A percentile compares a stretch with the other conserved stretches of the same genome.
phyloP scores from a whole-genome alignment of 2,329 filamentous ascomycete species.

The Tolypocladium amazonense region DNA sequence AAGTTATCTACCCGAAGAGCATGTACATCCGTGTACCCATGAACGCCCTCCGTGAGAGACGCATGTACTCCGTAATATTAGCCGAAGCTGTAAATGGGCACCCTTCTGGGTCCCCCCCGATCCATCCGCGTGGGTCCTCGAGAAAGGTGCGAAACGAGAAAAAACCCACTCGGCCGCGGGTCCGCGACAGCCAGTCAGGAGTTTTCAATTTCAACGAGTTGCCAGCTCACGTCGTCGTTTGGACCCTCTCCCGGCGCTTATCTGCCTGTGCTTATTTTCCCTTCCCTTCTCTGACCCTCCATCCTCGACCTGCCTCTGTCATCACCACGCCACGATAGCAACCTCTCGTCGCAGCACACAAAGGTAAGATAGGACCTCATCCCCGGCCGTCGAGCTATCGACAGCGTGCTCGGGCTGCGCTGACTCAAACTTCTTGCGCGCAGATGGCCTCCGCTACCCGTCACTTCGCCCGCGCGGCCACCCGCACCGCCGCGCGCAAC shows the following conservation, averaged over 20 bases:
- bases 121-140: background rate
- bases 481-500: conserved; percentile 46
- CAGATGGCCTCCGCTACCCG: conserved; percentile 35
- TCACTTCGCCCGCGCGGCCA: conserved; percentile 45
- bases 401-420: background rate
- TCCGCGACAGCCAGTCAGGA: conserved; percentile 5
- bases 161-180: background rate
- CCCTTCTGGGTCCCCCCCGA: background rate
- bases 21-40: no score
- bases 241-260: background rate
- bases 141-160: background rate
- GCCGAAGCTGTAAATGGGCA: background rate
- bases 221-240: background rate
- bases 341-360: background rate
- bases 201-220: conserved; percentile 7
- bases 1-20: no score
- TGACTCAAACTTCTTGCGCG: conserved; percentile 3
- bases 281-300: background rate
- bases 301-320: background rate
- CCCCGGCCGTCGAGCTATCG: background rate
- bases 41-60: background rate
- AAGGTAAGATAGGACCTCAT: background rate
- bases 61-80: no score
- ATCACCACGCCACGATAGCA: background rate
- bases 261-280: background rate